Evolutionary conservation across 805 yeast genomes (phyloP), one percentile per base, ranked within the genome.

Genomic region (Cyberlindnera amylophila): DNA sequence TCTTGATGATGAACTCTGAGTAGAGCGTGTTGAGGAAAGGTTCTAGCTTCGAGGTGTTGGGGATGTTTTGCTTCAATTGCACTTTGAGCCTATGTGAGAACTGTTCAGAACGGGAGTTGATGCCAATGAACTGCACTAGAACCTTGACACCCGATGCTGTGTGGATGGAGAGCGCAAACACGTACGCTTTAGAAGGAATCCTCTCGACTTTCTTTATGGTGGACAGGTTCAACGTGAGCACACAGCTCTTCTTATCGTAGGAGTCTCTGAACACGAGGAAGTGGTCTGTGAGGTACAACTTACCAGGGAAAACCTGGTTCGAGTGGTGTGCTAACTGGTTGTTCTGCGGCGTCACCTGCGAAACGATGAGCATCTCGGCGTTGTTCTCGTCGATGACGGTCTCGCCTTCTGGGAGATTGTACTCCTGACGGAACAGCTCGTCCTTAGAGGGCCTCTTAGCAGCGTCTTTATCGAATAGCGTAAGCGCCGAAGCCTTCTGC

Each of bases 151-250:
- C 85, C 24, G 83, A 79, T 44, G 81, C 79, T 2, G 95, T 77
- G 6, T 76, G 71, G 12, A 91, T 64, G n/a, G 80, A 67, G 15
- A 93, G 70, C 2, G 96, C 89, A 64, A 89, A 86, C 15, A 86
- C 81, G 58, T 81, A 85, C 1, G 86, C 72, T 42, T 80, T 72
- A 1, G 87, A 72, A 10, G 95, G 95, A 16, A 88, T 72, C 40
- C 97, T 72, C 59, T 91, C 96, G 14, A 93, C 95, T 47, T 88
- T 81, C 55, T 84, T 81, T 30, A 93, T 66, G 1, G 96, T 78
- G 2, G 90, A 78, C 32, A 93, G 64, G 47, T 91, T 93, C 23
- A 91, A 53, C 3, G 73, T 73, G 55, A 91, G 76, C 6, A 78
- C 73, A 58, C 93, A 84, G 34, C 80, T 75, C 42, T 79, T 71